Conservation (phyloP, 139 green algal species). For the Pycnococcus provasolii region DNA sequence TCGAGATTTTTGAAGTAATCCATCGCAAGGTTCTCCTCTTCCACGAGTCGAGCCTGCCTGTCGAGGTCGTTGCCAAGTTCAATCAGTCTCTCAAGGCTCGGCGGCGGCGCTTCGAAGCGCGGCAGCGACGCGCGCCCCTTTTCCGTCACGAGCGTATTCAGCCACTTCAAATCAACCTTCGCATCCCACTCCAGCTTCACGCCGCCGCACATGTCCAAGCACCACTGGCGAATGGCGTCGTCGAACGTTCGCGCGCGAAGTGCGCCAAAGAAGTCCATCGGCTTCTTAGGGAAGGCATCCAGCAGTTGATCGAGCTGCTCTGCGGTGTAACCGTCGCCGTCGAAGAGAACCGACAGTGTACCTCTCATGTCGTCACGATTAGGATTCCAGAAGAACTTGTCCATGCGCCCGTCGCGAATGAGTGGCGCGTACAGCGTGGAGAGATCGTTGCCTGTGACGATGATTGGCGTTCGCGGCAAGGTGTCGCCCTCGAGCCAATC, state of each 20-base stretch:
- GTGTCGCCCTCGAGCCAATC: conserved; percentile 26
- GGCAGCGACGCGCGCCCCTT: background rate
- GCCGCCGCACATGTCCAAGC: background rate
- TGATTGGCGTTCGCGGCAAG: conserved; percentile 31
- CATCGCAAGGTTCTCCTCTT: conserved; percentile 4
- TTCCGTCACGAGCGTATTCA: background rate
- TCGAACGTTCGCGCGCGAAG: conserved; percentile 33
- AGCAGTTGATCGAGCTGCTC: conserved; percentile 13
- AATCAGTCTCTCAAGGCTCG: conserved; percentile 8
- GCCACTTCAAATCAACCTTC: conserved; percentile 1
- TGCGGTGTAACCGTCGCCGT: conserved; percentile 21
- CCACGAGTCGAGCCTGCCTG: background rate
- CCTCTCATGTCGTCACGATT: conserved; percentile 55
- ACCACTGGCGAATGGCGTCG: conserved; percentile 21
- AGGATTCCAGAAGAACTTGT: conserved; percentile 54
- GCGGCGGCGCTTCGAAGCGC: background rate
- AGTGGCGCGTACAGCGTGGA: conserved; percentile 82
- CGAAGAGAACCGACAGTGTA: conserved; percentile 37
- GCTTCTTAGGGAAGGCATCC: conserved; percentile 32
- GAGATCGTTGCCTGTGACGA: conserved; percentile 46
- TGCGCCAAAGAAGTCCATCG: conserved; percentile 51
- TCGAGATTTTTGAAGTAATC: too few relatives aligned
- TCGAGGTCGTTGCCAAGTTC: background rate
- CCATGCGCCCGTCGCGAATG: conserved; percentile 66
- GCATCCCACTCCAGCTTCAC: background rate